phyloP scores from a whole-genome alignment of 1,284 basidiomycete genomes.

The Melampsora abietis-canadensis region DNA sequence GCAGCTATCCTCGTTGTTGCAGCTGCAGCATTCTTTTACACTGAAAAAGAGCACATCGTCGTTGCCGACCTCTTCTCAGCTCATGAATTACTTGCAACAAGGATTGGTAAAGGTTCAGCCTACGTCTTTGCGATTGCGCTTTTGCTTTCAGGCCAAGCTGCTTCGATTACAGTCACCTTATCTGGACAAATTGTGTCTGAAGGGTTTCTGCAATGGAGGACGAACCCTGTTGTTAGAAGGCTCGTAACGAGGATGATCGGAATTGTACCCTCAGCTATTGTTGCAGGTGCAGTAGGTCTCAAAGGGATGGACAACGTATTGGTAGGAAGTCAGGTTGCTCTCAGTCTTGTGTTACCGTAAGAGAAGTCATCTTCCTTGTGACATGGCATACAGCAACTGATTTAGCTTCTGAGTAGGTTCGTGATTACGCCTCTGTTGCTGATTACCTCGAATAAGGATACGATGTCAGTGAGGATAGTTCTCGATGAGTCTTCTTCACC shows the following conservation, averaged over 20 bases:
- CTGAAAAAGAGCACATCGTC: constrained; percentile 50
- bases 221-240: constrained; percentile 75
- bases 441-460: constrained; percentile 24
- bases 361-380: background rate
- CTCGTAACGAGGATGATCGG: constrained; percentile 78
- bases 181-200: constrained; percentile 88
- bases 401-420: constrained; percentile 10
- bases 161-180: constrained; percentile 85
- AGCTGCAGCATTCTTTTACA: constrained; percentile 61
- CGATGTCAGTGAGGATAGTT: background rate
- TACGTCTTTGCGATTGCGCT: constrained; percentile 80
- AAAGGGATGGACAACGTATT: constrained; percentile 75
- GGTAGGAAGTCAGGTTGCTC: constrained; percentile 79
- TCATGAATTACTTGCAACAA: constrained; percentile 65
- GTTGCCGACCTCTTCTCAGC: constrained; percentile 78
- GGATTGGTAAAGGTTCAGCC: constrained; percentile 70
- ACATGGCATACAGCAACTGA: background rate
- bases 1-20: constrained; percentile 59
- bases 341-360: constrained; percentile 80
- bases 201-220: constrained; percentile 86
- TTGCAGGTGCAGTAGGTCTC: constrained; percentile 72
- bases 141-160: constrained; percentile 82
- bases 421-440: constrained; percentile 34
- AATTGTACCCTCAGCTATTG: constrained; percentile 77
- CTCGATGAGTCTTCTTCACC: background rate